Percentiles rank a stretch among this genome's conserved stretches.
phyloP scores from a whole-genome alignment of 805 yeast genomes.

The Yarrowia bubula region DNA sequence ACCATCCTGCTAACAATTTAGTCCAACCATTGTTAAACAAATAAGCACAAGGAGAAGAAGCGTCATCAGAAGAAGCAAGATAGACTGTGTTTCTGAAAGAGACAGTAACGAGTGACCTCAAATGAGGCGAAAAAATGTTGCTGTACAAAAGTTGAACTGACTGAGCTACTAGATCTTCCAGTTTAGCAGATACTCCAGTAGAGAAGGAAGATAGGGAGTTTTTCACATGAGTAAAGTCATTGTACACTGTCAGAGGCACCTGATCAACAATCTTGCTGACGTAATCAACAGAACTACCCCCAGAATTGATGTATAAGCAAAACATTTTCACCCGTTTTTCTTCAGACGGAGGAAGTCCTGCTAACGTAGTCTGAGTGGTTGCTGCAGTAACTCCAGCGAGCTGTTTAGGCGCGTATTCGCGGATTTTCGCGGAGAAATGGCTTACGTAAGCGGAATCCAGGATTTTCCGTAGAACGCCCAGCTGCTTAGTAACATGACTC shows the following conservation, averaged over 20 bases:
- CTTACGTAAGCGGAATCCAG: conserved; percentile 62
- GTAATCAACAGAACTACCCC: conserved; percentile 61
- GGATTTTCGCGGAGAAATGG: conserved; percentile 50
- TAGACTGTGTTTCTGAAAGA: conserved; percentile 45
- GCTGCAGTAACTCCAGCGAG: conserved; percentile 28
- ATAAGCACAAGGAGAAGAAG: conserved; percentile 34
- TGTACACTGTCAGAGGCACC: background rate
- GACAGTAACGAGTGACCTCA: conserved; percentile 41
- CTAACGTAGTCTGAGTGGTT: conserved; percentile 30
- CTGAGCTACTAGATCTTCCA: conserved; percentile 45
- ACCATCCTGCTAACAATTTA: conserved; percentile 53
- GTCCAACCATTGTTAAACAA: conserved; percentile 66
- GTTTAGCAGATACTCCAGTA: conserved; percentile 37
- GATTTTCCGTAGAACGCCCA: conserved; percentile 37
- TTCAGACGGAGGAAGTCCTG: conserved; percentile 37
- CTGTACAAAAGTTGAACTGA: conserved; percentile 46
- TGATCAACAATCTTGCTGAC: conserved; percentile 50
- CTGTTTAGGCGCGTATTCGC: conserved; percentile 45
- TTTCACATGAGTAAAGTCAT: conserved; percentile 40
- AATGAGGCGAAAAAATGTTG: conserved; percentile 41
- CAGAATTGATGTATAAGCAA: conserved; percentile 68
- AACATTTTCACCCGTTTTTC: conserved; percentile 55
- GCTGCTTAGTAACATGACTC: conserved; percentile 47
- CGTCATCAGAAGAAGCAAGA: conserved; percentile 36
- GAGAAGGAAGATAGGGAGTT: conserved; percentile 29